Conservation (phyloP, 208 protist genomes). For the Leishmania tarentolae region DNA sequence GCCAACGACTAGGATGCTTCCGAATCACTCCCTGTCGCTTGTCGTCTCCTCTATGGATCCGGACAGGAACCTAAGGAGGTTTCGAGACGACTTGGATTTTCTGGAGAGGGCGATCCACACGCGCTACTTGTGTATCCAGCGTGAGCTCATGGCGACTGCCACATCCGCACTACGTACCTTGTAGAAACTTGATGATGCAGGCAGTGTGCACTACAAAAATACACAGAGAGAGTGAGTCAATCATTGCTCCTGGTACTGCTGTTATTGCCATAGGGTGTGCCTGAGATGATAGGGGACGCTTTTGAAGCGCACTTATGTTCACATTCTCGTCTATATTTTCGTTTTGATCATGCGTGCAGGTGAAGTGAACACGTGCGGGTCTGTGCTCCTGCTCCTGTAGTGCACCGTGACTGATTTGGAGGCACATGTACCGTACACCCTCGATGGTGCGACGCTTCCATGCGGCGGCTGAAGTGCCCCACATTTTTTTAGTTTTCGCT, state of each 20-base stretch:
- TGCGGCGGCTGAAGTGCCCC: neutral
- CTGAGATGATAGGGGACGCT: neutral
- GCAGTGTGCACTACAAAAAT: neutral
- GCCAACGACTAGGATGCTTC: neutral
- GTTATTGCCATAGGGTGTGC: neutral
- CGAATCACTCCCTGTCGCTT: neutral
- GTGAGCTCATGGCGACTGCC: slow-evolving; percentile 10
- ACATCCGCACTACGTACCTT: neutral
- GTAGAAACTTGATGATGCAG: neutral
- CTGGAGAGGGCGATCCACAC: slow-evolving; percentile 11
- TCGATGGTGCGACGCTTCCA: no score
- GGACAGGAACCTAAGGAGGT: neutral
- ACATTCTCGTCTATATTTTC: neutral
- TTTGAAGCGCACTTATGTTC: neutral
- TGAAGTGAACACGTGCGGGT: neutral
- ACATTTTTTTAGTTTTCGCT: neutral
- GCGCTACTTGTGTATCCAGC: slow-evolving; percentile 18
- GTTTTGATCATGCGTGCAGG: neutral
- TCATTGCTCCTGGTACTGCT: neutral
- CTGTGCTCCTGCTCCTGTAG: neutral
- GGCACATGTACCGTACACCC: neutral
- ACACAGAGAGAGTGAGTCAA: neutral
- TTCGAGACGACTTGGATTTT: slow-evolving; percentile 7
- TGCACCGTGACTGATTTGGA: neutral
- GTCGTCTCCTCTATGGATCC: slow-evolving; percentile 8